Evolutionary conservation across 805 yeast genomes (phyloP).

Genomic region (Pichia heedii): DNA sequence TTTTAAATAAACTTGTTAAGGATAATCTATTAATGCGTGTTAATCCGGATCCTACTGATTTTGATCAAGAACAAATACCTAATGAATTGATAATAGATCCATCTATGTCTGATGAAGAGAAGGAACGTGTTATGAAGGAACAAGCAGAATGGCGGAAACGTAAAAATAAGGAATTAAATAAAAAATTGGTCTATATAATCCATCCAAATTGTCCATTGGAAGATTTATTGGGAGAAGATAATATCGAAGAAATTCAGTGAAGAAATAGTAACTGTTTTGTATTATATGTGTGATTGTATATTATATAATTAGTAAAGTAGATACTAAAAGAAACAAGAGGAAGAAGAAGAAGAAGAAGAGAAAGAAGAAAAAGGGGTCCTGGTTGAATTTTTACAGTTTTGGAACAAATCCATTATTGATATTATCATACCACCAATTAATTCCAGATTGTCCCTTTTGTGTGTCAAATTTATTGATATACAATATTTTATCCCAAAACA

Average conservation of each 20-base stretch:
- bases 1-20: conserved; percentile 71
- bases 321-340: too few relatives aligned
- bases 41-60: conserved; percentile 25
- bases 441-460: conserved; percentile 45
- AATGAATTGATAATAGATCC: conserved; percentile 16
- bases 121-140: conserved; percentile 16
- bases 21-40: conserved; percentile 76
- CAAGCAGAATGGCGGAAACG: conserved; percentile 12
- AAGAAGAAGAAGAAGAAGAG: too few relatives aligned
- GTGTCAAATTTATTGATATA: conserved; percentile 47
- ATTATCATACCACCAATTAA: conserved; percentile 55
- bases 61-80: conserved; percentile 34
- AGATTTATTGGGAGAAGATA: conserved; percentile 44
- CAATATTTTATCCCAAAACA: conserved; percentile 42
- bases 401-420: conserved; percentile 15
- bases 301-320: neutral
- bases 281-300: neutral
- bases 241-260: conserved; percentile 4
- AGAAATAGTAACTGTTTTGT: neutral
- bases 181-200: conserved; percentile 38
- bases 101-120: conserved; percentile 16
- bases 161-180: conserved; percentile 17
- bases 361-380: too few relatives aligned
- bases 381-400: conserved; percentile 4
- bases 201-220: conserved; percentile 83